These are phyloP conservation scores for Plasmodium sp. DNA, from an alignment of 169 alveolate species.

Conservation along the genomic window DNA sequence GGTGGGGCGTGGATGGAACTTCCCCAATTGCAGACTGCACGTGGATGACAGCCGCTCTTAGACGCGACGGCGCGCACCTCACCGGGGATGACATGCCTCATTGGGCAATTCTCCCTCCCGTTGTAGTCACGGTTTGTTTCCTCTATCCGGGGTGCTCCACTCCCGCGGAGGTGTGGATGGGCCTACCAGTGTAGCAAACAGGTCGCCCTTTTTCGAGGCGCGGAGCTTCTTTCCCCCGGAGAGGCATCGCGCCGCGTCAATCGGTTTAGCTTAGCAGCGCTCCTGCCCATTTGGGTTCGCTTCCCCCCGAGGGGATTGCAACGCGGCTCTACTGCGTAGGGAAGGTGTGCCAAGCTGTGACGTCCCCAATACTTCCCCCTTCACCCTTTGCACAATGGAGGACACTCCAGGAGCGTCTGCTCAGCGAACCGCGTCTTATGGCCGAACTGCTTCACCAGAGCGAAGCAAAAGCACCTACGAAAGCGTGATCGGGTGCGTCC, in stretches of 20 bases:
- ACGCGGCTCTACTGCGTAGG: background rate
- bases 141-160: background rate
- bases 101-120: background rate
- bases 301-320: background rate
- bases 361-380: background rate
- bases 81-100: background rate
- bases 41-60: no score
- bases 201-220: background rate
- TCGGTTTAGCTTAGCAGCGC: background rate
- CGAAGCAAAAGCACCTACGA: constrained; percentile 12
- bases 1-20: background rate
- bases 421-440: background rate
- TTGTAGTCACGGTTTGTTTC: background rate
- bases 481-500: constrained; percentile 15
- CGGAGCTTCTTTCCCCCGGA: background rate
- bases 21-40: no score
- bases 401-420: background rate
- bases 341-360: background rate
- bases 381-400: background rate
- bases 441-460: background rate
- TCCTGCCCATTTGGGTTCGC: background rate
- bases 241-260: background rate
- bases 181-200: background rate
- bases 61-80: background rate
- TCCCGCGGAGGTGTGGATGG: background rate